Conservation (phyloP, 2,329 filamentous ascomycete genomes). For the Sporothrix curviconia region DNA sequence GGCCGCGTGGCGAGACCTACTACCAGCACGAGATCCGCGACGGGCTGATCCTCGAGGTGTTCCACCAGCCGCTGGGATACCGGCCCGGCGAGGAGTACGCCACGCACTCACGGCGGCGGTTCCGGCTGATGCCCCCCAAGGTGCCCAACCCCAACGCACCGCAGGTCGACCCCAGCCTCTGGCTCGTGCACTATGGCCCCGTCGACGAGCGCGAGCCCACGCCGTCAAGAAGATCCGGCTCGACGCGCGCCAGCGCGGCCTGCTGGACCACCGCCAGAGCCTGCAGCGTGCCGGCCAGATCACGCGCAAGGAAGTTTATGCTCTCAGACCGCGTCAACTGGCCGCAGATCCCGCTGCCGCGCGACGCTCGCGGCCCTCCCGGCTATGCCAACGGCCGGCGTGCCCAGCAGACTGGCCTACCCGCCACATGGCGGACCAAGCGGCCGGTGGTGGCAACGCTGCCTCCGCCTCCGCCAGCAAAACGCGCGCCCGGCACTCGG, state of each 20-base stretch:
- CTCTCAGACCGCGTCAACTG: slow-evolving; percentile 82
- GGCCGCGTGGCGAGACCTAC: slow-evolving; percentile 73
- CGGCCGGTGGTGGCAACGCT: slow-evolving; percentile 29
- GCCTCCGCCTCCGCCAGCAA: slow-evolving; percentile 49
- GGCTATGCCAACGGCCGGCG: slow-evolving; percentile 38
- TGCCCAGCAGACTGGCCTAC: slow-evolving; percentile 57
- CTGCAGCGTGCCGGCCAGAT: slow-evolving; percentile 73
- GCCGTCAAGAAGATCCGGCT: slow-evolving; percentile 62
- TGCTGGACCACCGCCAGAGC: slow-evolving; percentile 55
- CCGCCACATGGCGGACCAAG: too few species aligned
- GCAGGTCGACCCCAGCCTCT: slow-evolving; percentile 72
- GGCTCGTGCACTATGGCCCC: slow-evolving; percentile 84
- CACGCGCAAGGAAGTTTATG: slow-evolving; percentile 88
- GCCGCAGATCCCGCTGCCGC: slow-evolving; percentile 72
- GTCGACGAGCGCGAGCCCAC: slow-evolving; percentile 68
- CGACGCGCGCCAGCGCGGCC: slow-evolving; percentile 52
- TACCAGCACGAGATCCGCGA: slow-evolving; percentile 67
- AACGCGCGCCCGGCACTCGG: slow-evolving; percentile 43
- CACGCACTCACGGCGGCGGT: slow-evolving; percentile 73
- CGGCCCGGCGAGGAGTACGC: slow-evolving; percentile 64
- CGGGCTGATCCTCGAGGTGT: slow-evolving; percentile 76
- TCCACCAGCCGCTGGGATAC: slow-evolving; percentile 75
- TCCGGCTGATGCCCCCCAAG: slow-evolving; percentile 71
- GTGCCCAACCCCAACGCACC: slow-evolving; percentile 60
- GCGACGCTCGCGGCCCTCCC: slow-evolving; percentile 44